phyloP scores from a whole-genome alignment of 1,284 basidiomycete genomes.

The Inonotus obliquus region DNA sequence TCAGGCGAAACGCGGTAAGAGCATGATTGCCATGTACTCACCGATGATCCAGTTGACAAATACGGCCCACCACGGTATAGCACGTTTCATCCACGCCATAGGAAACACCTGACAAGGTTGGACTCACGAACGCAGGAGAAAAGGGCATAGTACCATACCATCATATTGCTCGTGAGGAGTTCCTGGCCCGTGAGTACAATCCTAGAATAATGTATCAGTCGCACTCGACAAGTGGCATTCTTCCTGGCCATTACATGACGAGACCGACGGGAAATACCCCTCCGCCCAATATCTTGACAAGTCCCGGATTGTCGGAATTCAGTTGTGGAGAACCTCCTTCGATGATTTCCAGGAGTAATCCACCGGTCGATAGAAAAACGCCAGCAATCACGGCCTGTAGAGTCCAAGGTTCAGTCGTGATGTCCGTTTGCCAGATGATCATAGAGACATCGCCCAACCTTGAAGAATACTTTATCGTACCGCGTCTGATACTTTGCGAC shows the following conservation, averaged over 20 bases:
- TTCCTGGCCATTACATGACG: constrained; percentile 49
- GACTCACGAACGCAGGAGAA: not conserved
- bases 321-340: constrained; percentile 54
- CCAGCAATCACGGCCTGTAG: constrained; percentile 54
- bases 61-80: constrained; percentile 64
- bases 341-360: constrained; percentile 56
- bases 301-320: constrained; percentile 51
- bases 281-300: constrained; percentile 60
- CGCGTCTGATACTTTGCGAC: constrained; percentile 60
- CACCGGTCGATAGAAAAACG: constrained; percentile 67
- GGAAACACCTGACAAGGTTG: constrained; percentile 43
- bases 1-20: not conserved
- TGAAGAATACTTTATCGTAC: constrained; percentile 56
- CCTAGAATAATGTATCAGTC: constrained; percentile 34
- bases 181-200: constrained; percentile 68
- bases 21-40: constrained; percentile 25
- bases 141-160: constrained; percentile 39
- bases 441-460: constrained; percentile 38
- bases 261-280: constrained; percentile 72
- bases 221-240: not conserved
- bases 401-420: not conserved
- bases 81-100: constrained; percentile 58
- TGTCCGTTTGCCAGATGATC: not conserved
- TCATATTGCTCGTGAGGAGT: constrained; percentile 71
- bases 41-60: constrained; percentile 66